Conservation (phyloP, 1,284 basidiomycete species). For the Rhodotorula sp. region DNA sequence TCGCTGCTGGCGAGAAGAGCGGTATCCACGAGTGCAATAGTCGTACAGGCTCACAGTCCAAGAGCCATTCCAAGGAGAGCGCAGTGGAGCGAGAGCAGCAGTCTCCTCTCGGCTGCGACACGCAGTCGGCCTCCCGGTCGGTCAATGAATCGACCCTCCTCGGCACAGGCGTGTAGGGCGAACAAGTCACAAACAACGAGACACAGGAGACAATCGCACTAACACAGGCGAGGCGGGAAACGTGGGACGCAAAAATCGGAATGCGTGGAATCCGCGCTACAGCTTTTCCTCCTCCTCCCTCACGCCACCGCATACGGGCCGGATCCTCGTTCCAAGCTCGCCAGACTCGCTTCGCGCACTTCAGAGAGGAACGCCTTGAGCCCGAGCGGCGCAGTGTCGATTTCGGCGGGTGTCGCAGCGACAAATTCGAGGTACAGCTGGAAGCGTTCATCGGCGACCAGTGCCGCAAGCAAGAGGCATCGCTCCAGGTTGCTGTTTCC, state of each 20-base stretch:
- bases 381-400: constrained; percentile 46
- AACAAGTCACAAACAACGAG: background rate
- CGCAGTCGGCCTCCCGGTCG: no score
- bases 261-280: background rate
- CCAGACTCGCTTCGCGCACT: constrained; percentile 67
- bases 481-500: constrained; percentile 70
- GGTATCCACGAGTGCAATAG: no score
- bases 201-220: background rate
- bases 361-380: constrained; percentile 69
- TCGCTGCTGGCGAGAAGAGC: no score
- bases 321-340: constrained; percentile 64
- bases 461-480: constrained; percentile 71
- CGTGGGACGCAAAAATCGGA: background rate
- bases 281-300: background rate
- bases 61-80: no score
- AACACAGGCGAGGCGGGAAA: background rate
- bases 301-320: constrained; percentile 15
- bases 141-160: no score
- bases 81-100: no score
- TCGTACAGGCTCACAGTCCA: no score
- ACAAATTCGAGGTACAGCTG: constrained; percentile 85
- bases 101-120: no score
- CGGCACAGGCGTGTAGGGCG: no score
- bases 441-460: constrained; percentile 85
- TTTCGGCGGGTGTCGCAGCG: constrained; percentile 54